Percentiles rank a stretch among this genome's conserved stretches.
phyloP scores from a whole-genome alignment of 768 basidiomycete species.

The Boletellus ananiceps region DNA sequence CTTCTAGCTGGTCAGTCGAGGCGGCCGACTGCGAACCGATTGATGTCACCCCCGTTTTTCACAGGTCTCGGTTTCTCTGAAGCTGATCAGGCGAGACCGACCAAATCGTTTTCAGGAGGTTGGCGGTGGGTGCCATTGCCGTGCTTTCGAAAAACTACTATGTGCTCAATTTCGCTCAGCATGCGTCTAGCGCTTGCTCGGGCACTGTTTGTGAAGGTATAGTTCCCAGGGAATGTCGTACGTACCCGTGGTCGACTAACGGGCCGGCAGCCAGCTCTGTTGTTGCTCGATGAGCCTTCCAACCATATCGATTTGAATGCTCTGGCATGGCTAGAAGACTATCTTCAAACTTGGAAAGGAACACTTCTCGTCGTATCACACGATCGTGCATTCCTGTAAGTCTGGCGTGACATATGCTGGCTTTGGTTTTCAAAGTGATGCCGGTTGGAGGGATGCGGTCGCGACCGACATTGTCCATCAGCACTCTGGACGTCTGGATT shows the following conservation, averaged over 20 bases:
- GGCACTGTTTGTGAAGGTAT: conserved; percentile 91
- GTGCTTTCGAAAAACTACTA: neutral
- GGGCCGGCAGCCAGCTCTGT: conserved; percentile 54
- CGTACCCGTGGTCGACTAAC: conserved; percentile 5
- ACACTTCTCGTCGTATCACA: conserved; percentile 96
- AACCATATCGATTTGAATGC: conserved; percentile 98
- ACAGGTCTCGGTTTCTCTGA: conserved; percentile 89
- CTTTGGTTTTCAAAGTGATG: neutral
- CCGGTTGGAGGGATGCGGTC: conserved; percentile 67
- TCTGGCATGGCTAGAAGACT: conserved; percentile 96
- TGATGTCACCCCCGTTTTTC: neutral
- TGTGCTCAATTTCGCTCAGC: conserved; percentile 35
- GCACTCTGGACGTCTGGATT: conserved; percentile 88
- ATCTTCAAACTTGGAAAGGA: conserved; percentile 91
- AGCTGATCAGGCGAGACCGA: conserved; percentile 77
- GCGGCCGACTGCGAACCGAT: neutral
- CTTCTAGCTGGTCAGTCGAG: conserved; percentile 67
- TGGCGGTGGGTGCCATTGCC: conserved; percentile 61
- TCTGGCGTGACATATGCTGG: neutral
- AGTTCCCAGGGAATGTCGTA: neutral
- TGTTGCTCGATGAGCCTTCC: conserved; percentile 90
- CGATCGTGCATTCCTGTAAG: conserved; percentile 92
- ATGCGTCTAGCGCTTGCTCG: conserved; percentile 96
- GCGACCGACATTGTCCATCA: conserved; percentile 99
- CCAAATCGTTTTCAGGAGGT: conserved; percentile 89